phyloP scores from a whole-genome alignment of 169 alveolate species.

The Besnoitia besnoiti region DNA sequence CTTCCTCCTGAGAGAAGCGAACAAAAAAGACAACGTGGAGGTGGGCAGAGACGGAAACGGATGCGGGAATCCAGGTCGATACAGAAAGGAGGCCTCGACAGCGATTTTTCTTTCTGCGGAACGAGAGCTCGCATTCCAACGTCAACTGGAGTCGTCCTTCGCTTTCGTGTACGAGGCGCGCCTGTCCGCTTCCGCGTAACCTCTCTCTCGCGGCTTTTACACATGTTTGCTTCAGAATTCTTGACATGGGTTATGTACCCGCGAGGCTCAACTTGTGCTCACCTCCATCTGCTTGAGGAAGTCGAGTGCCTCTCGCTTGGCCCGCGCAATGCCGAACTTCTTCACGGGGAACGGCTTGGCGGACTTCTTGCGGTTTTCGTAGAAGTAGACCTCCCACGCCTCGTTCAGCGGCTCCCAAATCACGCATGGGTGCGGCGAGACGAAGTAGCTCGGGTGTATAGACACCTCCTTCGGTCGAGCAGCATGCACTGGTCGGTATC shows the following conservation, averaged over 20 bases:
- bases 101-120: too few species aligned
- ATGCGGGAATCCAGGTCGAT: too few species aligned
- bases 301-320: constrained; percentile 48
- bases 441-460: constrained; percentile 46
- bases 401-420: constrained; percentile 51
- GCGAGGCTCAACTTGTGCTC: too few species aligned
- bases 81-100: too few species aligned
- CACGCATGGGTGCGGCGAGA: not conserved
- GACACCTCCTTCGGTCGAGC: constrained; percentile 58
- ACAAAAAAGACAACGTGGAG: not conserved
- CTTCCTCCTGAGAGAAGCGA: not conserved
- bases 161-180: too few species aligned
- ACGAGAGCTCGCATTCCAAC: too few species aligned
- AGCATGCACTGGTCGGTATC: constrained; percentile 58
- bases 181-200: too few species aligned
- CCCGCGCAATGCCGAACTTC: constrained; percentile 46
- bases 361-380: constrained; percentile 43
- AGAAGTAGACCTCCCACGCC: constrained; percentile 64
- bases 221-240: not conserved
- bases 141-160: too few species aligned
- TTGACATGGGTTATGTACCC: too few species aligned
- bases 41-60: too few species aligned
- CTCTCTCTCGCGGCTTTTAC: not conserved
- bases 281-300: constrained; percentile 50
- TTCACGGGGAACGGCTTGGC: constrained; percentile 68